A percentile compares a stretch with the other conserved stretches of the same genome.
Evolutionary conservation across 208 protist genomes (phyloP).

Genomic region (Leishmania tropica): DNA sequence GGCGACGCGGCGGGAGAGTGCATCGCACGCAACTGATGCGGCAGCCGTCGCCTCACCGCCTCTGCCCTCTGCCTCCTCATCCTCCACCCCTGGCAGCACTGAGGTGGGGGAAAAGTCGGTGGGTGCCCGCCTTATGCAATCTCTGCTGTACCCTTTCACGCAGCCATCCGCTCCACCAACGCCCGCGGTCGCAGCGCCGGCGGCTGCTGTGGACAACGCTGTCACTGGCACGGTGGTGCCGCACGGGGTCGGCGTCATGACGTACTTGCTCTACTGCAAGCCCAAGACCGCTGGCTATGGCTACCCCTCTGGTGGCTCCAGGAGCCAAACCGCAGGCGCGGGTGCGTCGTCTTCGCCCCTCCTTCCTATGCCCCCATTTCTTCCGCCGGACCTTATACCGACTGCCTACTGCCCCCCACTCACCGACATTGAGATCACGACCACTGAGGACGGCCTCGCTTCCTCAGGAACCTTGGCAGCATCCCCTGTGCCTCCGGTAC

Average conservation of each 20-base stretch:
- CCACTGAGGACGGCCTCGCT: not conserved
- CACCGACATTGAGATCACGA: conserved; percentile 3
- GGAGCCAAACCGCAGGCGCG: not conserved
- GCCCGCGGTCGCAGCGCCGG: not conserved
- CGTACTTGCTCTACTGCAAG: conserved; percentile 35
- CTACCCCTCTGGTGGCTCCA: not conserved
- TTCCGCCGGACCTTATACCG: conserved; percentile 21
- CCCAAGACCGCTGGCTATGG: conserved; percentile 15
- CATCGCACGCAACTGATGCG: not conserved
- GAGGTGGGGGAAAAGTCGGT: conserved; percentile 17
- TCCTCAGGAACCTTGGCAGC: not conserved
- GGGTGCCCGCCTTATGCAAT: conserved; percentile 26
- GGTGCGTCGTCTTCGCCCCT: not conserved
- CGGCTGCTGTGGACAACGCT: not conserved
- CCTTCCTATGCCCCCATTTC: conserved; percentile 7
- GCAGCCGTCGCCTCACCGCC: not conserved
- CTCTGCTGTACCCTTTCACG: conserved; percentile 30
- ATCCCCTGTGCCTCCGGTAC: not conserved
- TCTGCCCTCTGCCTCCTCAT: not conserved
- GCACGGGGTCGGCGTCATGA: conserved; percentile 35
- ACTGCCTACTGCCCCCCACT: conserved; percentile 18
- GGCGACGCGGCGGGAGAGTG: not conserved
- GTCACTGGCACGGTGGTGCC: conserved; percentile 3
- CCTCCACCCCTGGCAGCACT: not conserved
- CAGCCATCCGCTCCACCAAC: not conserved